Evolutionary conservation across 2,329 filamentous ascomycete genomes (phyloP).

Genomic region (Rutstroemia sp.): DNA sequence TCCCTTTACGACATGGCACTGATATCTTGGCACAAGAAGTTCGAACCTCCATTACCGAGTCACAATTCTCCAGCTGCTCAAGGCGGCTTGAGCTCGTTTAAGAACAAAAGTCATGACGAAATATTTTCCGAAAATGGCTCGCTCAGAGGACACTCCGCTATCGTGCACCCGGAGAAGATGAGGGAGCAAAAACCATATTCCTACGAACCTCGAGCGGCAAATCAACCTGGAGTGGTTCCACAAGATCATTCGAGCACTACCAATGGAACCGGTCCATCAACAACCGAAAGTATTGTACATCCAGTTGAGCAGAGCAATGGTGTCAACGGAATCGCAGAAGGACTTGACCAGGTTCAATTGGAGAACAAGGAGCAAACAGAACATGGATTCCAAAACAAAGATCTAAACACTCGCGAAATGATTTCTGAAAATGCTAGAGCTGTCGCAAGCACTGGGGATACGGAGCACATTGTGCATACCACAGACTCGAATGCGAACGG

Average conservation of each 20-base stretch:
- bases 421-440: constrained; percentile 20
- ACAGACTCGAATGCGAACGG: constrained; percentile 1
- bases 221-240: constrained; percentile 12
- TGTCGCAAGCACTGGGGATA: constrained; percentile 19
- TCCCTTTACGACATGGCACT: constrained; percentile 67
- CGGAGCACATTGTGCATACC: constrained; percentile 20
- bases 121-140: constrained; percentile 28
- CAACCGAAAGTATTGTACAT: constrained; percentile 13
- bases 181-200: constrained; percentile 14
- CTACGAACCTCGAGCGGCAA: constrained; percentile 14
- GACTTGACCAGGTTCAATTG: constrained; percentile 8
- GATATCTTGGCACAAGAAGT: constrained; percentile 60
- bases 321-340: constrained; percentile 1
- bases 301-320: constrained; percentile 1
- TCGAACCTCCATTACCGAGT: constrained; percentile 53
- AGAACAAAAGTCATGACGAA: constrained; percentile 15
- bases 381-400: constrained; percentile 14
- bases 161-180: constrained; percentile 13
- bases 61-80: constrained; percentile 41
- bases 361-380: constrained; percentile 3
- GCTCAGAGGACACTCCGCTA: constrained; percentile 25
- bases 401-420: constrained; percentile 12
- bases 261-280: constrained; percentile 12
- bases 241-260: not conserved
- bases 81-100: constrained; percentile 21